These are phyloP conservation scores for Picea sitchensis DNA, from an alignment of 75 land plant genomes.

Conservation along the genomic window DNA sequence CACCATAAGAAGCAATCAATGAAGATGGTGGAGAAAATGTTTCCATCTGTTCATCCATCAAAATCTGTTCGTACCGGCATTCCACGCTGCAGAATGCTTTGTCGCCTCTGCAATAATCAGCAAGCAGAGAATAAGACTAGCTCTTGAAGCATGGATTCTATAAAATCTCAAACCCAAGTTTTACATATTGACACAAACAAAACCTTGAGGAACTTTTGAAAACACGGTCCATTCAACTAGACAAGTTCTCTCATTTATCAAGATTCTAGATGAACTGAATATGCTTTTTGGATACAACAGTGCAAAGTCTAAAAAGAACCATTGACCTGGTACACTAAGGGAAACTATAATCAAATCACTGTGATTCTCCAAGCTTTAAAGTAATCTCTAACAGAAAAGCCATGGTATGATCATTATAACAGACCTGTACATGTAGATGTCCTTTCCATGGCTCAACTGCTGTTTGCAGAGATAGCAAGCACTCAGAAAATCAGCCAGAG, in stretches of 20 bases:
- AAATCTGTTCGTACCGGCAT: constrained; percentile 56
- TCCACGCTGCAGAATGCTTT: constrained; percentile 71
- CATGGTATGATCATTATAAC: constrained; percentile 3
- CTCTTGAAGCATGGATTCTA: not conserved
- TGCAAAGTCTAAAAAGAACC: not conserved
- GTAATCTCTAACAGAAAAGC: not conserved
- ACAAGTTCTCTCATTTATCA: not conserved
- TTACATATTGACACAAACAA: not conserved
- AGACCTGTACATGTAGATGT: constrained; percentile 47
- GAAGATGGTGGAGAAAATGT: constrained; percentile 14
- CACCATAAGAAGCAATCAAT: not conserved
- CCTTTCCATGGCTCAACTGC: constrained; percentile 19
- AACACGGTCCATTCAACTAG: not conserved
- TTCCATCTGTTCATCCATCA: constrained; percentile 43
- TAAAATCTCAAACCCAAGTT: not conserved
- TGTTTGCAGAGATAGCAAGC: constrained; percentile 30
- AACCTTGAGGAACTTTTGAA: not conserved
- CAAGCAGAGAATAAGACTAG: constrained; percentile 1
- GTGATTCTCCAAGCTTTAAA: not conserved
- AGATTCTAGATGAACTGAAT: not conserved
- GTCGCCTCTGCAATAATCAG: constrained; percentile 53
- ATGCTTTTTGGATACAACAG: not conserved
- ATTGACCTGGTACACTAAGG: too few species aligned
- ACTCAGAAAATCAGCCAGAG: constrained; percentile 22
- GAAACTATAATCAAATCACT: not conserved